A percentile compares a stretch with the other conserved stretches of the same genome.
These are phyloP conservation scores for Pinus tabuliformis DNA, from an alignment of 75 land plant genomes.

Conservation along the genomic window DNA sequence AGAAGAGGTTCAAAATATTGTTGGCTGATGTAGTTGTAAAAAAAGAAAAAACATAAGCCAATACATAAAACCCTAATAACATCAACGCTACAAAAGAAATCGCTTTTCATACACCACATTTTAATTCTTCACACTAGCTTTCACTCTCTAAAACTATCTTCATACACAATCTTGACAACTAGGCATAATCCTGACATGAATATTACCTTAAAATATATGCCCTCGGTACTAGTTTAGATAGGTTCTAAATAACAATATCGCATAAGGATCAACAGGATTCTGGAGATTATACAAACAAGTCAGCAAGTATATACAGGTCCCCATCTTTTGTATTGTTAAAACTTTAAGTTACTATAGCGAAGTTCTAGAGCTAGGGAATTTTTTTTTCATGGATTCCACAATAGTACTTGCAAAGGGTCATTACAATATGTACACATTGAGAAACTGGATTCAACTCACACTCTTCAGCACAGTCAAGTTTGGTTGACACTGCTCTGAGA, in stretches of 20 bases:
- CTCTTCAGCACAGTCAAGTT: background rate
- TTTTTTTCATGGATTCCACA: background rate
- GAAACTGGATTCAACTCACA: conserved; percentile 1
- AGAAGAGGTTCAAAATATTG: too few species aligned
- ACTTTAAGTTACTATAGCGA: background rate
- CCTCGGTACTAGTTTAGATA: background rate
- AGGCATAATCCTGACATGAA: background rate
- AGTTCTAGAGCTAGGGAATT: background rate
- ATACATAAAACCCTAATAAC: too few species aligned
- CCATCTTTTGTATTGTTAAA: background rate
- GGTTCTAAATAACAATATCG: background rate
- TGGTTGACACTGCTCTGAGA: conserved; percentile 14
- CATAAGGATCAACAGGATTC: background rate
- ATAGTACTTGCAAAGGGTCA: background rate
- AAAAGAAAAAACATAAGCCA: too few species aligned
- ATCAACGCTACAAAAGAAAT: too few species aligned
- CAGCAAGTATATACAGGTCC: background rate
- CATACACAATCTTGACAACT: background rate
- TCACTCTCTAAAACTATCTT: too few species aligned
- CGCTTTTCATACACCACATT: too few species aligned
- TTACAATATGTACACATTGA: background rate
- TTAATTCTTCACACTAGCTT: too few species aligned
- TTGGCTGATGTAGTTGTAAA: too few species aligned
- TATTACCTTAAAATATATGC: background rate
- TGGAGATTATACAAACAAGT: background rate